phyloP scores from a whole-genome alignment of 306 rosid species.

The Lagenaria siceraria region DNA sequence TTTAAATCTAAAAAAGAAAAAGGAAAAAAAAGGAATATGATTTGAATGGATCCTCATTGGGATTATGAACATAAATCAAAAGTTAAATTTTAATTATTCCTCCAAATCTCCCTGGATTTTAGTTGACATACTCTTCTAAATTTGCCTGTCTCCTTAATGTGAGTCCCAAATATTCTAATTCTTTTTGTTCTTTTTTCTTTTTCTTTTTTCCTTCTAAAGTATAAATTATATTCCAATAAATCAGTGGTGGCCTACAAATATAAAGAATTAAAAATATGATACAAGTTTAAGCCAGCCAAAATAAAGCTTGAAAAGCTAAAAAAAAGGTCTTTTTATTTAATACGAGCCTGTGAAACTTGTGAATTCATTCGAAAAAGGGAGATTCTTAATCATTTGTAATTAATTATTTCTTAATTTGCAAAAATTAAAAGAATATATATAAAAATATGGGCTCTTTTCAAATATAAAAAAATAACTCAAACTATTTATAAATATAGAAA shows the following conservation, averaged over 20 bases:
- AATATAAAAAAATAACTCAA: no score
- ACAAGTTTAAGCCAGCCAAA: no score
- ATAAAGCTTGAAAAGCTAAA: no score
- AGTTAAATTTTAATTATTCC: not conserved
- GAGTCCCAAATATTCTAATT: not conserved
- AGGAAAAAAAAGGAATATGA: not conserved
- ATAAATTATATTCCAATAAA: not conserved
- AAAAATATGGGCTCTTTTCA: no score
- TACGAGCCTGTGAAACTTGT: no score
- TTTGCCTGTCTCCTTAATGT: constrained; percentile 1
- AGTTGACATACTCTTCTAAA: not conserved
- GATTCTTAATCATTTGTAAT: no score
- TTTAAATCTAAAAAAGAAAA: not conserved
- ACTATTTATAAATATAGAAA: no score
- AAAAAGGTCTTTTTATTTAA: no score
- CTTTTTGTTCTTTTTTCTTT: not conserved
- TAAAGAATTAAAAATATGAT: no score
- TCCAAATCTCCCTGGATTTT: not conserved
- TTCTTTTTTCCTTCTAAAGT: not conserved
- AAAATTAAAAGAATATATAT: no score
- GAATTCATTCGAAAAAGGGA: no score
- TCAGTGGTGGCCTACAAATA: not conserved
- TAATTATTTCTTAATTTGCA: no score
- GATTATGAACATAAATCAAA: not conserved
- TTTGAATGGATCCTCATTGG: not conserved